These are phyloP conservation scores for Fusarium setosum DNA, from an alignment of 2,329 filamentous ascomycete genomes.

Conservation along the genomic window DNA sequence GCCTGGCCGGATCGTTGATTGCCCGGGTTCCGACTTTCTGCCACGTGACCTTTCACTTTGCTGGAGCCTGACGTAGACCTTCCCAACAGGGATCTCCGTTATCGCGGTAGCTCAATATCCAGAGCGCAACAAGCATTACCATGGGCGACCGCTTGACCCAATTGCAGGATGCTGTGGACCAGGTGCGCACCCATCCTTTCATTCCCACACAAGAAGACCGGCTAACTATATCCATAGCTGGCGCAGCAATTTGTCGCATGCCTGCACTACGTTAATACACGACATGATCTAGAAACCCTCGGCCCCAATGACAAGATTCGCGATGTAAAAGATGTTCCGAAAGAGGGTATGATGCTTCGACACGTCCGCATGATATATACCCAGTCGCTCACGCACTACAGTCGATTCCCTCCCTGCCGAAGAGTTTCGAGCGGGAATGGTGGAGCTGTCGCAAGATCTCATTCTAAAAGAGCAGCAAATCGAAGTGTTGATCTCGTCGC, in stretches of 20 bases:
- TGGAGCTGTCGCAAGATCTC: slow-evolving; percentile 80
- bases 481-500: slow-evolving; percentile 77
- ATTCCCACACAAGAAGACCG: rapidly evolving
- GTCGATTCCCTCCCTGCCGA: slow-evolving; percentile 72
- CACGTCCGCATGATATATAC: not conserved
- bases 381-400: slow-evolving; percentile 40
- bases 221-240: slow-evolving; percentile 57
- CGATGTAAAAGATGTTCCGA: slow-evolving; percentile 65
- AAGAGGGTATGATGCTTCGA: slow-evolving; percentile 56
- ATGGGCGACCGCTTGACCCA: slow-evolving; percentile 86
- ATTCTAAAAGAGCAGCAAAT: slow-evolving; percentile 87
- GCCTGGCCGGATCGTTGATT: slow-evolving; percentile 45
- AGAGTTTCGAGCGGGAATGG: slow-evolving; percentile 74
- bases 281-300: slow-evolving; percentile 74
- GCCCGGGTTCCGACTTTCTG: slow-evolving; percentile 35
- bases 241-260: slow-evolving; percentile 76
- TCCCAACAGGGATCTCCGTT: not conserved
- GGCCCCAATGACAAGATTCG: slow-evolving; percentile 68
- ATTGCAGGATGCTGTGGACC: slow-evolving; percentile 85
- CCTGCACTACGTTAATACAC: slow-evolving; percentile 73
- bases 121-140: slow-evolving; percentile 24
- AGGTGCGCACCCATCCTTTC: slow-evolving; percentile 61
- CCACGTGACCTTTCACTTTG: slow-evolving; percentile 32
- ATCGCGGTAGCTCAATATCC: not conserved
- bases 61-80: not conserved